Base-by-base conservation (phyloP, 2,329 filamentous ascomycete genomes). In the Malbranchea cinnamomea region DNA sequence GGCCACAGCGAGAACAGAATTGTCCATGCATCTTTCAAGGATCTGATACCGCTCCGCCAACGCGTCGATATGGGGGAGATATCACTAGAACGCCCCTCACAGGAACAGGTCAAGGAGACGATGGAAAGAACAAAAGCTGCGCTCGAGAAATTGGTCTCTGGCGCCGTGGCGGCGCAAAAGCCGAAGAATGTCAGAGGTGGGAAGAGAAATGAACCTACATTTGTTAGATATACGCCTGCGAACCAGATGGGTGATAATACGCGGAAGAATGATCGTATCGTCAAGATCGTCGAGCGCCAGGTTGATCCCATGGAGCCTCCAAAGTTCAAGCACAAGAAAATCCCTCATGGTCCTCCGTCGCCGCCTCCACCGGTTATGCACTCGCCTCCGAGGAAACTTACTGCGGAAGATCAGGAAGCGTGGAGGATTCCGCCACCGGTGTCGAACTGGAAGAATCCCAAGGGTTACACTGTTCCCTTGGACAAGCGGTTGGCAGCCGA, bases 311-410 rank as follows among this genome's bases (percentile, higher is more conserved):
- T 94, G 78, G 87, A 94, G 49, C 89, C 89, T 1, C 87, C 89
- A 2, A 95, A 94, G 49, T 94, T 95, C 62, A 95, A 95, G 58
- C 83, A 94, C 61, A 95, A 95, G 66, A 93, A 94, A 60, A 92
- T 98, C 34, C 87, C 87, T 6, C 72, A 83, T 44, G 85, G 87
- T 20, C 85, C 89, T 6, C 85, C 87, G 0, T 89, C 79, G 29
- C 89, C 89, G 3, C 89, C 89, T 1, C 82, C 89, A 10, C 89
- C 89, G 2, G 74, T 98, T 28, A 82, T 98, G 73, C 85, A 92
- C 53, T 93, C 83, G 2, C 89, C 89, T 9, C 85, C 89, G 0
- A 68, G 89, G 38, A 98, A 95, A 50, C 67, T 98, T 37, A 98
- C 89, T 1, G 89, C 87, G 4, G 85, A 93, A 52, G 89, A 98